A percentile compares a stretch with the other conserved stretches of the same genome.
Conservation (phyloP, 495 filamentous ascomycete genomes). For the Penicillium flavigenum region DNA sequence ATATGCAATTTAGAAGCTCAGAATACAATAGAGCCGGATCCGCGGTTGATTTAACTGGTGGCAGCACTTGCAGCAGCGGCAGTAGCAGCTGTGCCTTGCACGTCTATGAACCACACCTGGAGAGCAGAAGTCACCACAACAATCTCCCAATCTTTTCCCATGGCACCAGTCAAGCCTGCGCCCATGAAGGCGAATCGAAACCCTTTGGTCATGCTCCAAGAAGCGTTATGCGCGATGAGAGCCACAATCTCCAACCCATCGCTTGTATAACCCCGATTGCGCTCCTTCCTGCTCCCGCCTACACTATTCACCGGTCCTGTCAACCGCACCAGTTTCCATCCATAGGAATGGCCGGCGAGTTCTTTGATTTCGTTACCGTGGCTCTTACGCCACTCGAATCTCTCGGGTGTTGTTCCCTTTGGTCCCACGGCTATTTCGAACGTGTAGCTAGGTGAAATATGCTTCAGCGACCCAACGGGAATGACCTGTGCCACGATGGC, state of each 20-base stretch:
- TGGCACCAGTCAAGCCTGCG: slow-evolving; percentile 11
- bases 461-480: not conserved
- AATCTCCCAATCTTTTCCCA: slow-evolving; percentile 20
- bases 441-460: slow-evolving; percentile 7
- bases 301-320: not conserved
- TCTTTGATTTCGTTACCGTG: slow-evolving; percentile 21
- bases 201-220: slow-evolving; percentile 17
- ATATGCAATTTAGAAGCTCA: too few species aligned
- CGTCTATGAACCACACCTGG: slow-evolving; percentile 18
- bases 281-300: slow-evolving; percentile 17
- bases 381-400: slow-evolving; percentile 19
- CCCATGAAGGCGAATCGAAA: slow-evolving; percentile 19
- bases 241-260: slow-evolving; percentile 23
- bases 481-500: not conserved
- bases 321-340: slow-evolving; percentile 20
- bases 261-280: slow-evolving; percentile 14
- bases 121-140: slow-evolving; percentile 14
- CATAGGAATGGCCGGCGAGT: slow-evolving; percentile 14
- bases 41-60: too few species aligned
- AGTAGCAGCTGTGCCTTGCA: not conserved
- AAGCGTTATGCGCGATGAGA: slow-evolving; percentile 20
- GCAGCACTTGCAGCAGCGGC: not conserved
- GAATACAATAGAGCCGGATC: too few species aligned
- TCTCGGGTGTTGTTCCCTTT: slow-evolving; percentile 11
- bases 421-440: slow-evolving; percentile 3